Base-by-base conservation (phyloP, 257 asterid species). In the Salvia rosmarinus region DNA sequence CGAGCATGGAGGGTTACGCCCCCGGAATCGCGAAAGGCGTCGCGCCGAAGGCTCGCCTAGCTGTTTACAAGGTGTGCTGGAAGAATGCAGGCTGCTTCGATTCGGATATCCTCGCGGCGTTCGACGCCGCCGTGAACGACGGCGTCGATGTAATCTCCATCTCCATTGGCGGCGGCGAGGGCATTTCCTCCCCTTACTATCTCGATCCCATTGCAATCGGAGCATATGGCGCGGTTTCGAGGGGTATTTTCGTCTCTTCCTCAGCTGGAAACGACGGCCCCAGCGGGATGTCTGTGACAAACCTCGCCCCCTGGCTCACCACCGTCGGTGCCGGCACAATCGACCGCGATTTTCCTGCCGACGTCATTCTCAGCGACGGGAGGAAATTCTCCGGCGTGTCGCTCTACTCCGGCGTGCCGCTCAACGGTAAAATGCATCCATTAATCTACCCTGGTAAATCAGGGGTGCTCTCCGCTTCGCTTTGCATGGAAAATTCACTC, bases 261-360 rank as follows among this genome's bases (percentile, higher is more conserved):
- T 91, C 98, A 3, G 99, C 97, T 4, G 99, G 99, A 56, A 95
- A 95, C 73, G 99, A 91, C 32, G 99, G 99, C 14, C 99, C 99
- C 1, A 88, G 83, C 70, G 96, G 90, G 8, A 89, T 95, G 98
- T 91, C 99, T 0, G 99, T 87, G 3, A 95, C 99, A 3, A 95
- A 95, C 64, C 82, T 95, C 25, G 98, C 99, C 4, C 99, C 99
- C 8, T 95, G 99, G 99, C 62, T 95, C 32, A 89, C 95, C 44
- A 89, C 99, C 19, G 98, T 95, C 63, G 99, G 99, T 9, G 99
- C 97, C 2, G 95, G 99, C 17, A 89, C 98, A 11, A 91, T 95
- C 54, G 99, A 95, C 47, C 75, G 99, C 60, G 81, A 86, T 73
- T 95, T 95, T 43, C 99, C 99, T 0, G 95, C 98, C 0, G 92